Conservation (phyloP, 129 eudicot species). For the Dittrichia graveolens region DNA sequence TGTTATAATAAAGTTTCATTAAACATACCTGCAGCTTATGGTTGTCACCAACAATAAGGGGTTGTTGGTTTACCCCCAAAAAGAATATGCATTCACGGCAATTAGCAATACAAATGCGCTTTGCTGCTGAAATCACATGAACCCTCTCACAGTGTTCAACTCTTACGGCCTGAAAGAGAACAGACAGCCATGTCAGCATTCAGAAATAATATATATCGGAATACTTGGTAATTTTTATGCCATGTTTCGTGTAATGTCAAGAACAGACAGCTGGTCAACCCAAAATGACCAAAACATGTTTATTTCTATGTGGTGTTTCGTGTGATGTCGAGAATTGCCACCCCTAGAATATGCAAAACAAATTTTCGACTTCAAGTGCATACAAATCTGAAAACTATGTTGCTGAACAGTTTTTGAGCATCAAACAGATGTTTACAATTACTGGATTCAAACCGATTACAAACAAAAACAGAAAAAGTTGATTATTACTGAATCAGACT, state of each 20-base stretch:
- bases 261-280: too few species aligned
- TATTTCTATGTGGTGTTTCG: too few species aligned
- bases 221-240: too few species aligned
- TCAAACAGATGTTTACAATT: neutral
- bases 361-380: neutral
- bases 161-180: constrained; percentile 79
- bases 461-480: too few species aligned
- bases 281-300: too few species aligned
- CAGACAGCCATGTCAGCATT: constrained; percentile 7
- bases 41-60: constrained; percentile 97
- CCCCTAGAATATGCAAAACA: neutral
- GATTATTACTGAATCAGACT: neutral
- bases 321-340: too few species aligned
- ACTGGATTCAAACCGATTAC: neutral
- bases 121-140: constrained; percentile 87
- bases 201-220: neutral
- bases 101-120: constrained; percentile 88
- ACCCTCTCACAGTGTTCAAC: constrained; percentile 98
- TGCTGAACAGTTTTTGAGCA: neutral
- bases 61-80: constrained; percentile 93
- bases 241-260: too few species aligned
- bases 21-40: constrained; percentile 84
- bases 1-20: neutral
- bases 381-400: neutral
- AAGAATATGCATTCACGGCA: constrained; percentile 97